These are phyloP conservation scores for Penicillium goetzii DNA, from an alignment of 495 filamentous ascomycete genomes.

Conservation along the genomic window DNA sequence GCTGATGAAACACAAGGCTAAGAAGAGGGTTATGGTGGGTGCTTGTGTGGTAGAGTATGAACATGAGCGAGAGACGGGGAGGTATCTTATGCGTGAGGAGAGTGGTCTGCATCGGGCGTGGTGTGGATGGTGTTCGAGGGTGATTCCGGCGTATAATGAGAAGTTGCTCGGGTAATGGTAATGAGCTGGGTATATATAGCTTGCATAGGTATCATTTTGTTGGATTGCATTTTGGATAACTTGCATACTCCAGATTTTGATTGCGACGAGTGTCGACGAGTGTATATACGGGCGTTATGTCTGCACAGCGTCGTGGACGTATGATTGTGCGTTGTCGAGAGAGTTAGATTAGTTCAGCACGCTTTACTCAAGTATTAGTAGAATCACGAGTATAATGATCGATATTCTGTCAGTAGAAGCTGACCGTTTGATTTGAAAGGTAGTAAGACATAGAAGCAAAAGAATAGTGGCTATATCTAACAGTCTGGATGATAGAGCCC, in stretches of 20 bases:
- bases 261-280: slow-evolving; percentile 3
- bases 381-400: too few species aligned
- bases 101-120: slow-evolving; percentile 51
- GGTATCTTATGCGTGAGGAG: slow-evolving; percentile 69
- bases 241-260: background rate
- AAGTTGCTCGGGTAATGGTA: background rate
- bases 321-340: background rate
- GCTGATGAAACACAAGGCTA: slow-evolving; percentile 77
- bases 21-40: slow-evolving; percentile 75
- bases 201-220: slow-evolving; percentile 1
- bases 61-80: slow-evolving; percentile 67
- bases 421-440: background rate
- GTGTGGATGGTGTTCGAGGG: slow-evolving; percentile 56
- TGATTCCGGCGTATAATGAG: slow-evolving; percentile 42
- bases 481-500: slow-evolving; percentile 15
- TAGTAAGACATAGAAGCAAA: slow-evolving; percentile 8
- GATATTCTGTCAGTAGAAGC: background rate
- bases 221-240: slow-evolving; percentile 1
- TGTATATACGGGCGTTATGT: slow-evolving; percentile 11
- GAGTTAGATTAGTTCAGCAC: background rate
- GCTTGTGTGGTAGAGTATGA: slow-evolving; percentile 81
- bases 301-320: background rate
- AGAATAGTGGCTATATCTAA: slow-evolving; percentile 3
- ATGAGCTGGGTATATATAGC: slow-evolving; percentile 6
- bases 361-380: background rate